Evolutionary conservation across 164 flowering plant genomes (phyloP).

Genomic region (Platanus orientalis): DNA sequence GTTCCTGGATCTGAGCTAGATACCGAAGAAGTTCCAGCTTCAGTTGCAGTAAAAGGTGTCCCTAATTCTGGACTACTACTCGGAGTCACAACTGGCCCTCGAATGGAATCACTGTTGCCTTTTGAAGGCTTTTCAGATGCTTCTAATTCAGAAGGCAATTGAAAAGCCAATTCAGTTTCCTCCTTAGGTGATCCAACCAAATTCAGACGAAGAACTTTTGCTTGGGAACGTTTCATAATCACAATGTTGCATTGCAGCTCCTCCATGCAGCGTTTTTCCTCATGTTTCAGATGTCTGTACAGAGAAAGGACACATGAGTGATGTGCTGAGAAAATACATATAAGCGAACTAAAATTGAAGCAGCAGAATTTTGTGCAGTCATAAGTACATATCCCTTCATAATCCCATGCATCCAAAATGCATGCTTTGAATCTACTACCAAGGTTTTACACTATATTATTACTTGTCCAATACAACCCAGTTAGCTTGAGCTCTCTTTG

Average conservation of each 20-base stretch:
- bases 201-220: conserved; percentile 83
- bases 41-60: conserved; percentile 59
- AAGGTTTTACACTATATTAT: conserved; percentile 5
- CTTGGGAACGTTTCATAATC: conserved; percentile 59
- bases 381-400: not conserved
- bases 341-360: not conserved
- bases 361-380: not conserved
- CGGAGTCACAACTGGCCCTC: conserved; percentile 80
- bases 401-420: not conserved
- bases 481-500: conserved; percentile 65
- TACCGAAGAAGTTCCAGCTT: conserved; percentile 64
- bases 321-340: not conserved
- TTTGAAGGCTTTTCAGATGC: conserved; percentile 18
- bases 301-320: not conserved
- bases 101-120: conserved; percentile 27
- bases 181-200: conserved; percentile 44
- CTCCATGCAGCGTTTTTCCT: conserved; percentile 71
- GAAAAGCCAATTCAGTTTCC: conserved; percentile 25
- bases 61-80: conserved; percentile 78
- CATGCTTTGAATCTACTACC: not conserved
- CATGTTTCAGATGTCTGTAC: conserved; percentile 64
- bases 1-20: conserved; percentile 76
- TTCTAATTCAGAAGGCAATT: conserved; percentile 25
- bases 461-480: conserved; percentile 99
- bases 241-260: conserved; percentile 87